Evolutionary conservation across 2,329 filamentous ascomycete species (phyloP), one percentile per base, ranked within the genome.

Genomic region (Epichloe sylvatica): DNA sequence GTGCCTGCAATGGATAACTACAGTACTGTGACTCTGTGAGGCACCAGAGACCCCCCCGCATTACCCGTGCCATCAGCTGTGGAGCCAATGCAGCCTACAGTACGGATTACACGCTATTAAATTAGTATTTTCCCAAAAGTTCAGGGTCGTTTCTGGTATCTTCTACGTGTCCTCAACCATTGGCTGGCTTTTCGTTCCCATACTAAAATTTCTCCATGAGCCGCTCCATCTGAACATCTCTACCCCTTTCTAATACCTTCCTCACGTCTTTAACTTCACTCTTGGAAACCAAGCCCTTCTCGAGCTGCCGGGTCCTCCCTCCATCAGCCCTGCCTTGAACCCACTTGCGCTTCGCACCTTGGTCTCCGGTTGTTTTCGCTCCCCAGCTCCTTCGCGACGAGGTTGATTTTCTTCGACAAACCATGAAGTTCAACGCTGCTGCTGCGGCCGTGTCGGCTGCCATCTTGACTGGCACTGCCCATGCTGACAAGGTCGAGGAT

Each of bases 351-450:
- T 54, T 46, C 48, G 57, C 59, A 54, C 52, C 47, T 45, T 11
- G 49, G 46, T 46, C 40, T 35, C 46, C 49, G 43, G 40, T 37
- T 37, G 47, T 34, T 44, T 46, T 9, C 36, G 36, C 43, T 43
- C 44, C 43, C 64, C 90, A 89, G 83, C 52, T 53, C 45, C 19
- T 23, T 34, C 25, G 35, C 38, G 8, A 30, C 39, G 39, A 30
- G 23, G 7, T 21, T 36, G 44, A 46, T 17, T 37, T 37, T 49
- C 47, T 41, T 48, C 48, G 33, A 33, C 17, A 19, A 37, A 39
- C 64, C 64, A 94, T 94, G 88, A 87, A 84, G 80, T 81, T 94
- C 71, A 84, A 85, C 72, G 75, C 84, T 67, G 80, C 84, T 64
- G 78, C 88, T 62, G 84, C 83, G 58, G 80, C 84, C 58, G 78